These are phyloP conservation scores for Diatrype stigma DNA, from an alignment of 2,329 filamentous ascomycete genomes.

Conservation along the genomic window DNA sequence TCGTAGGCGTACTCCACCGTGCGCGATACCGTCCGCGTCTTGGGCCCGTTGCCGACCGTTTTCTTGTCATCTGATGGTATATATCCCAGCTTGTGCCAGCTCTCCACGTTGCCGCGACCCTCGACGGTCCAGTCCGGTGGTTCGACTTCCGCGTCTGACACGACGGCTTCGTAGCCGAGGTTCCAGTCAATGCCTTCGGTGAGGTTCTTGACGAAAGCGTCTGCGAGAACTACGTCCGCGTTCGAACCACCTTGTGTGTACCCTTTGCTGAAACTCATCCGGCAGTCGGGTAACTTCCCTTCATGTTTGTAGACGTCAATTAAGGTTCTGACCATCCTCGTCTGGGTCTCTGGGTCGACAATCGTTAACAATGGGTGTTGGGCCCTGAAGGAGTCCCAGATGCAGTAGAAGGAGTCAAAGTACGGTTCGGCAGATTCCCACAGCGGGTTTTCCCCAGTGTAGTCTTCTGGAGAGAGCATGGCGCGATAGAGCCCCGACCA, in stretches of 20 bases:
- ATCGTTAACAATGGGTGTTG: constrained; percentile 70
- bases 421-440: constrained; percentile 69
- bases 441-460: constrained; percentile 69
- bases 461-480: constrained; percentile 70
- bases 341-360: constrained; percentile 63
- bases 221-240: constrained; percentile 66
- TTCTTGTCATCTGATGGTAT: constrained; percentile 68
- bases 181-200: constrained; percentile 62
- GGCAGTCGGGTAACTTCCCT: constrained; percentile 66
- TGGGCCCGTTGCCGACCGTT: constrained; percentile 56
- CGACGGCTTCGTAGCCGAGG: constrained; percentile 66
- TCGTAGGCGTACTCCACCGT: constrained; percentile 80
- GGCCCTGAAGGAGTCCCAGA: constrained; percentile 72
- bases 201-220: constrained; percentile 67
- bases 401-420: constrained; percentile 65
- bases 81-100: constrained; percentile 67
- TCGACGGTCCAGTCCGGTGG: constrained; percentile 64
- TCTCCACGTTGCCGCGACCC: constrained; percentile 65
- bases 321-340: constrained; percentile 65
- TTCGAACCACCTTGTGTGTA: constrained; percentile 75
- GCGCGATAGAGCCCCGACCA: constrained; percentile 68
- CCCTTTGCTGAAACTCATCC: constrained; percentile 73
- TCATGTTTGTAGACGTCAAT: constrained; percentile 67
- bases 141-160: constrained; percentile 67
- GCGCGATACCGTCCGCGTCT: constrained; percentile 66